A percentile compares a stretch with the other conserved stretches of the same genome.
phyloP scores from a whole-genome alignment of 345 rosid species.

The Syzygium aqueum region DNA sequence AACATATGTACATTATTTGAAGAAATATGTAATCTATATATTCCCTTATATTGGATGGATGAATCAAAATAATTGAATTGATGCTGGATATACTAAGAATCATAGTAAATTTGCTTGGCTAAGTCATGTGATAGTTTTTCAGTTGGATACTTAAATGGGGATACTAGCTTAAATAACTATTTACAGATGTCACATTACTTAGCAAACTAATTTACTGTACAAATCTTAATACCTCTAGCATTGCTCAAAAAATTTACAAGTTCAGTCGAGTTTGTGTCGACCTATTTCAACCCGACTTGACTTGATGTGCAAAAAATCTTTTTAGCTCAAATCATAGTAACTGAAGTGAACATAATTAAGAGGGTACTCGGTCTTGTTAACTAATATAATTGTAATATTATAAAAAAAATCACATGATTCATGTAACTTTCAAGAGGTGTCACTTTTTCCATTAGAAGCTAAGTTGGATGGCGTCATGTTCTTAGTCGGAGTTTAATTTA shows the following conservation, averaged over 20 bases:
- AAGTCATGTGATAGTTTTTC: not conserved
- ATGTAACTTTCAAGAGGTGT: not conserved
- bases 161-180: not conserved
- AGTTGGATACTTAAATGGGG: not conserved
- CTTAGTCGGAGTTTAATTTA: not conserved
- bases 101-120: not conserved
- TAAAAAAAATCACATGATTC: not conserved
- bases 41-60: not conserved
- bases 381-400: not conserved
- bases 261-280: no score
- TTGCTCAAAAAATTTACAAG: not conserved
- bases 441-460: not conserved
- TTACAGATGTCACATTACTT: not conserved
- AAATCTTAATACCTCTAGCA: not conserved
- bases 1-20: not conserved
- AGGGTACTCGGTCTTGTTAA: not conserved
- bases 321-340: not conserved
- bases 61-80: not conserved
- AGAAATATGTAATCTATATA: not conserved
- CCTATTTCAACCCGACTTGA: not conserved
- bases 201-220: not conserved
- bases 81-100: not conserved
- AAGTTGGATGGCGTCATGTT: not conserved
- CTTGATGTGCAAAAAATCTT: not conserved
- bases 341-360: not conserved